Percentiles rank a stretch among this genome's conserved stretches.
Evolutionary conservation across 768 basidiomycete genomes (phyloP).

Genomic region (Ephemerocybe angulata): DNA sequence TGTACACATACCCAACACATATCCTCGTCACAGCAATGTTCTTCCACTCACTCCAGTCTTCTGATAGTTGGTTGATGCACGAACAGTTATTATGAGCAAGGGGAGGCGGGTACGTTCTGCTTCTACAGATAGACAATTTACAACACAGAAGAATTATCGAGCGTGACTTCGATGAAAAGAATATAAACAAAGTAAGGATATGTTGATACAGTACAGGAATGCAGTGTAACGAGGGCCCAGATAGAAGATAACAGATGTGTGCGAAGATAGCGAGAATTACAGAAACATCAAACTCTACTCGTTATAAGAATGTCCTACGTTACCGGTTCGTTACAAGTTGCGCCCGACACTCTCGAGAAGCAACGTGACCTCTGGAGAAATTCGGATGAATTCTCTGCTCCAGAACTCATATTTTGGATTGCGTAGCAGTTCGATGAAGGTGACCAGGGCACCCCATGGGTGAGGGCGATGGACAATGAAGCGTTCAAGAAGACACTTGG

Average conservation of each 20-base stretch:
- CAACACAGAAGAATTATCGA: conserved; percentile 21
- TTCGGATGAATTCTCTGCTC: conserved; percentile 81
- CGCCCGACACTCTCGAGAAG: conserved; percentile 76
- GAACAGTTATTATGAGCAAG: background rate
- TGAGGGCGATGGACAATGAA: conserved; percentile 94
- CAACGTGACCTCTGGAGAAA: conserved; percentile 82
- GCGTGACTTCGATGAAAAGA: conserved; percentile 13
- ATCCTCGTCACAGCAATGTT: background rate
- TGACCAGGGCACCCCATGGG: conserved; percentile 92
- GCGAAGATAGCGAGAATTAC: conserved; percentile 75
- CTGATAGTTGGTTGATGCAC: background rate
- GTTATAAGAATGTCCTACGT: conserved; percentile 33
- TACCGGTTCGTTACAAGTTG: conserved; percentile 11
- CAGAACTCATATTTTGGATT: conserved; percentile 90
- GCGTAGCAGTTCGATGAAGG: conserved; percentile 90
- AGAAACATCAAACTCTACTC: conserved; percentile 67
- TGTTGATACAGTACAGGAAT: conserved; percentile 86
- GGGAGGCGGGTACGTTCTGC: background rate
- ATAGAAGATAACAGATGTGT: conserved; percentile 67
- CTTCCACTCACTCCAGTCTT: background rate
- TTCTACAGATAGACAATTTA: conserved; percentile 25
- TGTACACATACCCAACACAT: too few relatives aligned
- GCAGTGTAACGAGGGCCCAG: conserved; percentile 56
- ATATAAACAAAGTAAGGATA: conserved; percentile 41
- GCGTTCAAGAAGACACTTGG: conserved; percentile 87